Conservation (phyloP, 1,139 yeast genomes). For the Saccharomyces pastorianus region DNA sequence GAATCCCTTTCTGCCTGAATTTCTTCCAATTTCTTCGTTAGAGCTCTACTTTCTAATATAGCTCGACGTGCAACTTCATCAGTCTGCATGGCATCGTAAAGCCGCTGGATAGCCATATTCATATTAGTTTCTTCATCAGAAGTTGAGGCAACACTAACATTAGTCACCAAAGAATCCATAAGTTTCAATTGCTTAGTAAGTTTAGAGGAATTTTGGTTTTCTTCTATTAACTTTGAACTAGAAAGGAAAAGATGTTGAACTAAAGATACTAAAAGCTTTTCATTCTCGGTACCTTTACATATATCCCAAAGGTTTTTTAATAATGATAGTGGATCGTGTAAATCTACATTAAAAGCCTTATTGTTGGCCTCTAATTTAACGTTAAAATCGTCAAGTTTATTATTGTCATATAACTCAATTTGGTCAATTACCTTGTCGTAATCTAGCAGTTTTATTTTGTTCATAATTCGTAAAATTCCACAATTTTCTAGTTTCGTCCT, state of each 20-base stretch:
- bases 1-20: slow-evolving; percentile 82
- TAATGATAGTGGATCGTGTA: slow-evolving; percentile 69
- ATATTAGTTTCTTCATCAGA: slow-evolving; percentile 64
- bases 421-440: slow-evolving; percentile 60
- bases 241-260: slow-evolving; percentile 73
- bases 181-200: slow-evolving; percentile 62
- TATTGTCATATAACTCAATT: slow-evolving; percentile 54
- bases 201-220: slow-evolving; percentile 53
- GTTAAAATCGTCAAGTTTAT: slow-evolving; percentile 63
- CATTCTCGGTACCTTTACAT: slow-evolving; percentile 63
- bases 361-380: slow-evolving; percentile 55
- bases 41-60: slow-evolving; percentile 59
- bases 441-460: slow-evolving; percentile 52
- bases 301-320: slow-evolving; percentile 62
- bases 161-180: slow-evolving; percentile 75
- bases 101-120: slow-evolving; percentile 73
- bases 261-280: slow-evolving; percentile 64
- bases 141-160: slow-evolving; percentile 61
- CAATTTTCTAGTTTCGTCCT: slow-evolving; percentile 73
- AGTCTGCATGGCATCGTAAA: slow-evolving; percentile 72
- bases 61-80: slow-evolving; percentile 88
- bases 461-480: slow-evolving; percentile 60
- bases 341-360: slow-evolving; percentile 53
- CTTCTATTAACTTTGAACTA: slow-evolving; percentile 28
- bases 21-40: slow-evolving; percentile 63